Evolutionary conservation across 2,329 filamentous ascomycete species (phyloP), one percentile per base, ranked within the genome.

Genomic region (Ophiocordyceps camponoti-rufipedis): DNA sequence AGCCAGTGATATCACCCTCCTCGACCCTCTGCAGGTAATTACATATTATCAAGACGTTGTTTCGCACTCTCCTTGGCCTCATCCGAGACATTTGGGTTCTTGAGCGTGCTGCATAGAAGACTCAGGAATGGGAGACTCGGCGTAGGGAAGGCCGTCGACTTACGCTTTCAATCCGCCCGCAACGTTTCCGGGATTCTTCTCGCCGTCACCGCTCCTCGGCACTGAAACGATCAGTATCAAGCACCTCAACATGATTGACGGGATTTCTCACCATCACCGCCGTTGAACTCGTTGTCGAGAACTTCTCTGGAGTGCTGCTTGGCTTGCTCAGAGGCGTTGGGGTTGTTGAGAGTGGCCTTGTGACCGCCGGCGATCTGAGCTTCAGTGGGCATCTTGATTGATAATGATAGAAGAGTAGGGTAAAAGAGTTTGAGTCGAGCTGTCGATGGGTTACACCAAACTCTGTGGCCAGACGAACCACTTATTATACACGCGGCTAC

Each of bases 301-400:
- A 75, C 60, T 38, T 69, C 56, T 48, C 63, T 64, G 46, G 71
- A 75, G 60, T 74, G 64, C 55, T 74, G 55, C 65, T 75, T 76
- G 47, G 71, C 60, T 56, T 73, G 69, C 44, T 72, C 55, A 0
- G 71, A 74, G 46, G 65, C 68, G 57, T 74, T 72, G 51, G 72
- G 70, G 62, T 75, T 75, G 57, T 68, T 69, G 49, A 75, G 53
- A 55, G 67, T 72, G 47, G 72, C 72, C 66, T 78, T 77, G 67
- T 77, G 72, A 58, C 72, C 72, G 48, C 69, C 70, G 51, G 70
- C 66, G 50, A 74, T 54, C 50, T 74, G 69, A 58, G 67, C 64
- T 51, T 70, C 63, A 31, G 47, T 46, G 59, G 67, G 58, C 67
- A 71, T 72, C 39, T 51, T 67, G 57, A 13, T 42, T 42, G 33